phyloP scores from a whole-genome alignment of 768 basidiomycete species.

The Jaapia argillacea region DNA sequence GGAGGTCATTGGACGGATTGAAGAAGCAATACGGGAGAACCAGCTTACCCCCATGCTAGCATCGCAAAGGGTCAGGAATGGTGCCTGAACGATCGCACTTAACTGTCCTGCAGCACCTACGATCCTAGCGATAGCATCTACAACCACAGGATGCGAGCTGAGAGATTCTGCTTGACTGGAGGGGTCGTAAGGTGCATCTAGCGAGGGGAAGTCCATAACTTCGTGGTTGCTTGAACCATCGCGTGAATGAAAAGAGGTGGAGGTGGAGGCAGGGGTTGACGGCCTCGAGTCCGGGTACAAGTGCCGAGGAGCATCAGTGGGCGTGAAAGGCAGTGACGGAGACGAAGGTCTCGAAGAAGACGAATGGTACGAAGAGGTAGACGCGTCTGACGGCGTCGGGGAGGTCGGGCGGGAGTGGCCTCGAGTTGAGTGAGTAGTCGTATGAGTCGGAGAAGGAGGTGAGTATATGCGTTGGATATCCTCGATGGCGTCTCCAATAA shows the following conservation, averaged over 20 bases:
- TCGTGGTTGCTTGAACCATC: too few relatives aligned
- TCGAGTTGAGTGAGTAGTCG: slow-evolving; percentile 5
- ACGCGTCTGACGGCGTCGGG: not conserved
- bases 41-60: slow-evolving; percentile 55
- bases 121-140: slow-evolving; percentile 50
- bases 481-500: slow-evolving; percentile 59
- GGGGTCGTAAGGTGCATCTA: slow-evolving; percentile 37
- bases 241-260: too few relatives aligned
- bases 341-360: not conserved
- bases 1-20: not conserved
- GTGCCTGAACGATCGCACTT: slow-evolving; percentile 50
- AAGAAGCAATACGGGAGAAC: slow-evolving; percentile 1
- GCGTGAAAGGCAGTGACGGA: too few relatives aligned
- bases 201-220: slow-evolving; percentile 43
- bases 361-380: not conserved
- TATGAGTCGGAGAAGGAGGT: slow-evolving; percentile 3
- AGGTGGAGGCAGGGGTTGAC: too few relatives aligned
- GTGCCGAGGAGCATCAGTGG: too few relatives aligned
- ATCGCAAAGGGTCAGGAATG: slow-evolving; percentile 67
- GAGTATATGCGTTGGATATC: slow-evolving; percentile 51
- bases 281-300: too few relatives aligned
- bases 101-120: slow-evolving; percentile 65
- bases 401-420: slow-evolving; percentile 4
- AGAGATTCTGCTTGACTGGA: slow-evolving; percentile 41
- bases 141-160: slow-evolving; percentile 48